phyloP scores from a whole-genome alignment of 106 monocot genomes.

The Agapanthus africanus region DNA sequence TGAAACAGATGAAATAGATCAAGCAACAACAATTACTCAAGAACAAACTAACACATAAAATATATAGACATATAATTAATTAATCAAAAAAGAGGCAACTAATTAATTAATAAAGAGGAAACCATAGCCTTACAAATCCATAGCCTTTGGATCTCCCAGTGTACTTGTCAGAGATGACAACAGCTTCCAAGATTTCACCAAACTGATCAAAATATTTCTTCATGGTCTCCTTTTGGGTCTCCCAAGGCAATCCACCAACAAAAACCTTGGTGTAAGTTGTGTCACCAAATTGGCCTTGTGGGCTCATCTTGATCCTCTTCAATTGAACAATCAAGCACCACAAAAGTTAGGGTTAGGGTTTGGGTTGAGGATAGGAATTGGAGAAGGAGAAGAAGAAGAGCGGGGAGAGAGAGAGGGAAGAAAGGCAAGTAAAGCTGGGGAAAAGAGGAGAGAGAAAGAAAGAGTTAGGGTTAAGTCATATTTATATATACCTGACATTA shows the following conservation, averaged over 20 bases:
- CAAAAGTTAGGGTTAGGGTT: background rate
- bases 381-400: background rate
- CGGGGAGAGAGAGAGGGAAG: background rate
- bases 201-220: conserved; percentile 94
- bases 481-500: conserved; percentile 10
- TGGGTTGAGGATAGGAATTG: background rate
- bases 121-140: conserved; percentile 56
- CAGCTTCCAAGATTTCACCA: conserved; percentile 92
- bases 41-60: conserved; percentile 1
- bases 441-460: background rate
- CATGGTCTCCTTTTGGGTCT: conserved; percentile 91
- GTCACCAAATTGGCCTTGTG: conserved; percentile 15
- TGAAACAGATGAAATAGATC: background rate
- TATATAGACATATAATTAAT: too few species aligned
- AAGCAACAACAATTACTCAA: background rate
- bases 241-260: conserved; percentile 94
- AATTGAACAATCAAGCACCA: background rate
- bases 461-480: background rate
- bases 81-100: background rate
- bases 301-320: conserved; percentile 40
- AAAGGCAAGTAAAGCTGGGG: background rate
- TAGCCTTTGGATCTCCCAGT: conserved; percentile 93
- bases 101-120: background rate
- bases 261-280: conserved; percentile 95
- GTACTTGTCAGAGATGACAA: conserved; percentile 95